Evolutionary conservation across 169 alveolate genomes (phyloP).

Genomic region (Cyclospora cayetanensis): DNA sequence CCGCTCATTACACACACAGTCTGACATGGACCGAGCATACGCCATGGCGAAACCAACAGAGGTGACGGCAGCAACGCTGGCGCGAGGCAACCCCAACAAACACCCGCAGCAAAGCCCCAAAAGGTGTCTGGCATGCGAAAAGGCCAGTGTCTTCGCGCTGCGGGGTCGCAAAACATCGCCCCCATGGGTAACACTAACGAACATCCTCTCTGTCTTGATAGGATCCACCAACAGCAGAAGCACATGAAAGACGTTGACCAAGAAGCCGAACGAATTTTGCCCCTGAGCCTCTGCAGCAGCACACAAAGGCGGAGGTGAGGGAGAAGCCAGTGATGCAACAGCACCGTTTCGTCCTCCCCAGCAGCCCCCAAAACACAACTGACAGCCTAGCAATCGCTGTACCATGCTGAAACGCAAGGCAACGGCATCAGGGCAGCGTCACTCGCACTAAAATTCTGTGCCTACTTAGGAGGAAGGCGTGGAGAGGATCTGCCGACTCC

Average conservation of each 20-base stretch:
- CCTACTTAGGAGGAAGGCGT: constrained; percentile 61
- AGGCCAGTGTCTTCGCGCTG: too few relatives aligned
- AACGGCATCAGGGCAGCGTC: background rate
- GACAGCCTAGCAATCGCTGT: background rate
- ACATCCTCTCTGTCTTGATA: constrained; percentile 72
- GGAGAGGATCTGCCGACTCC: constrained; percentile 60
- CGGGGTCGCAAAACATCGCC: background rate
- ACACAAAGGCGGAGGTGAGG: too few relatives aligned
- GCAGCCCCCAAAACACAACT: background rate
- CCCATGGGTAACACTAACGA: too few relatives aligned
- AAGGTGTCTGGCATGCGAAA: background rate
- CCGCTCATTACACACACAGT: too few relatives aligned
- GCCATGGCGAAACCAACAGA: background rate
- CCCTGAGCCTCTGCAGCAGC: constrained; percentile 57
- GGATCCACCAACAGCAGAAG: constrained; percentile 72
- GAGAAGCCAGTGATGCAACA: background rate
- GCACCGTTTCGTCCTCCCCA: background rate
- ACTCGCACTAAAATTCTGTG: background rate
- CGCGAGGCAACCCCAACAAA: background rate
- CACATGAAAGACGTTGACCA: constrained; percentile 70
- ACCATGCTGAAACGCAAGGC: background rate
- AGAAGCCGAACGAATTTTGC: constrained; percentile 72
- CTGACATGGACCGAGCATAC: background rate
- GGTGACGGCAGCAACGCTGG: background rate
- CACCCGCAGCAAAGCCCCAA: background rate